These are phyloP conservation scores for Blastobotrys illinoisensis DNA, from an alignment of 1,139 yeast species.

Conservation along the genomic window DNA sequence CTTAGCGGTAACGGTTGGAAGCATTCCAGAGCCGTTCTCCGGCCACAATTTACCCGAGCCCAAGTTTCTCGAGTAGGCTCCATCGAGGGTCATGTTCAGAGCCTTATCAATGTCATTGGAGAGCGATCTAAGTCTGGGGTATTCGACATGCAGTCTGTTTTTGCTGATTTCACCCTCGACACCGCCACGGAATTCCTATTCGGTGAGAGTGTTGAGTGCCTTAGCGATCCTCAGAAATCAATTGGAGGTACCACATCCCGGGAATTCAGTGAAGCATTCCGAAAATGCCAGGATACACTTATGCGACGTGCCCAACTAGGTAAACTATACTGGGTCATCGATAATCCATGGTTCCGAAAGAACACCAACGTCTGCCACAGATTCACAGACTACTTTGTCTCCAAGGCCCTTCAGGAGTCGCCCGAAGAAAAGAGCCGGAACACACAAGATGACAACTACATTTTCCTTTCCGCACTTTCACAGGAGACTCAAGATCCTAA, in stretches of 20 bases:
- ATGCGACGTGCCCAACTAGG: conserved; percentile 30
- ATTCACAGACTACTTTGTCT: conserved; percentile 30
- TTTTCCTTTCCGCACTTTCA: conserved; percentile 40
- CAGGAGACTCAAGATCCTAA: conserved; percentile 45
- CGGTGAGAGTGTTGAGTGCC: conserved; percentile 44
- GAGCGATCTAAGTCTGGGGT: conserved; percentile 19
- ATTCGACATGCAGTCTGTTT: conserved; percentile 46
- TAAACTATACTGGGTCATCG: conserved; percentile 14
- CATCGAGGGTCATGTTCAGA: conserved; percentile 43
- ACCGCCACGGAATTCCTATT: conserved; percentile 55
- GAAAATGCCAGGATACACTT: conserved; percentile 37
- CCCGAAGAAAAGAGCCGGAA: conserved; percentile 20
- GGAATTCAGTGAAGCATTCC: conserved; percentile 44
- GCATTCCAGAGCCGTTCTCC: conserved; percentile 50
- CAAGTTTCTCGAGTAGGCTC: conserved; percentile 46
- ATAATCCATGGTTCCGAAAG: conserved; percentile 32
- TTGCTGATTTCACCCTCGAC: conserved; percentile 50
- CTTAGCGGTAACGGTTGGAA: conserved; percentile 52
- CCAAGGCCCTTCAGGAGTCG: conserved; percentile 21
- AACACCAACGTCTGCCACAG: conserved; percentile 24
- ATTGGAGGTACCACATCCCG: conserved; percentile 10
- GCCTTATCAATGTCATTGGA: conserved; percentile 26
- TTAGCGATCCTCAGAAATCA: background rate
- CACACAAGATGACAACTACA: conserved; percentile 14
- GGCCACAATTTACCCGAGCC: conserved; percentile 54